These are phyloP conservation scores for Telopea speciosissima DNA, from an alignment of 177 flowering plant species.

Conservation along the genomic window DNA sequence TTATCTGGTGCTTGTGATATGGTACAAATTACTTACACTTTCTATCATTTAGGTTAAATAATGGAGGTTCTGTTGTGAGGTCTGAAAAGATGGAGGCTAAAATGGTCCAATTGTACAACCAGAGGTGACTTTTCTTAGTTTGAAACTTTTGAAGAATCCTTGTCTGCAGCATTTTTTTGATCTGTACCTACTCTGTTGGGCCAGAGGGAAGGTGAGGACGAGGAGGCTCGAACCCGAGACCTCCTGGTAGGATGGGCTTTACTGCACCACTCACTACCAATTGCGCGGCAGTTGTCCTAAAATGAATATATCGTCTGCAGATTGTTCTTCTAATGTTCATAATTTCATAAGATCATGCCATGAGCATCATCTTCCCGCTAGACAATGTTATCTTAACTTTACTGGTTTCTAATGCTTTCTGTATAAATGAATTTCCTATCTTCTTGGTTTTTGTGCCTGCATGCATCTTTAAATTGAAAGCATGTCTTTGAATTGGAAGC, in stretches of 20 bases:
- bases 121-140: slow-evolving; percentile 44
- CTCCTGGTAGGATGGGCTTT: no score
- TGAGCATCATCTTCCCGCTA: not conserved
- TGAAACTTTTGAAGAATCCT: not conserved
- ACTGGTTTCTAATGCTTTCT: not conserved
- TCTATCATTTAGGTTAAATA: slow-evolving; percentile 38
- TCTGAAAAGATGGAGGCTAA: slow-evolving; percentile 72
- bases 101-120: slow-evolving; percentile 46
- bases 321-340: not conserved
- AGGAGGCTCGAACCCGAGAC: no score
- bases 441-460: no score
- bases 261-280: no score
- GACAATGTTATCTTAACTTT: not conserved
- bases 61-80: slow-evolving; percentile 66
- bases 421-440: not conserved
- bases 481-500: no score
- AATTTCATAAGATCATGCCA: not conserved
- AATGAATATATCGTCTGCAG: no score
- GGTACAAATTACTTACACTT: slow-evolving; percentile 1
- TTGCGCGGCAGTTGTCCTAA: no score
- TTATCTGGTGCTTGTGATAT: not conserved
- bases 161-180: no score
- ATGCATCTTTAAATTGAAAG: no score
- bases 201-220: no score
- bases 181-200: no score